Conservation (phyloP, 2,329 filamentous ascomycete genomes). For the Xylaria sp. region DNA sequence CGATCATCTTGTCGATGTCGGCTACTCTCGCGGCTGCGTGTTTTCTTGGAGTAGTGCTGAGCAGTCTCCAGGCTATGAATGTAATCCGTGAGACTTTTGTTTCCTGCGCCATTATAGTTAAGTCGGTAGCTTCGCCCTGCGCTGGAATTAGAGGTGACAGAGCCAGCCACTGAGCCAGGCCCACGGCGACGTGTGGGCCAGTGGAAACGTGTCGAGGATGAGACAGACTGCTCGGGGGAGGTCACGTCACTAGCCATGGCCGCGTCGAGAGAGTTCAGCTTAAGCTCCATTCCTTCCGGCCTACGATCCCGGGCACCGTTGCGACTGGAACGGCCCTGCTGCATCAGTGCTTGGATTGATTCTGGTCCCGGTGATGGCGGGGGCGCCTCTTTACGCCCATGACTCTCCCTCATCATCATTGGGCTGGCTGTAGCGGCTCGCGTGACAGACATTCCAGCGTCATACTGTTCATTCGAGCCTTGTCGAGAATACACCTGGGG, state of each 20-base stretch:
- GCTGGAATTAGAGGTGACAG: constrained; percentile 66
- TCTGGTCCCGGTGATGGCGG: constrained; percentile 76
- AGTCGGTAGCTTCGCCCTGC: constrained; percentile 61
- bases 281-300: constrained; percentile 73
- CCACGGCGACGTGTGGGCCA: constrained; percentile 65
- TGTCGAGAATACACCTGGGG: constrained; percentile 51
- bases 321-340: constrained; percentile 66
- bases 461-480: constrained; percentile 56
- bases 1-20: constrained; percentile 57
- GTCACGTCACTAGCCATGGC: constrained; percentile 63
- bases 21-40: constrained; percentile 66
- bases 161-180: constrained; percentile 66
- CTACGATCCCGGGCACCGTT: constrained; percentile 83
- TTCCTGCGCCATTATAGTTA: constrained; percentile 52
- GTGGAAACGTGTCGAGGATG: constrained; percentile 64
- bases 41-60: constrained; percentile 67
- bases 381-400: constrained; percentile 59
- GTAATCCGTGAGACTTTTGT: constrained; percentile 80
- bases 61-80: constrained; percentile 87
- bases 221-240: constrained; percentile 65
- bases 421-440: constrained; percentile 75
- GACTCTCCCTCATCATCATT: constrained; percentile 67
- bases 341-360: constrained; percentile 70
- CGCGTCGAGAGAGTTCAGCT: constrained; percentile 68
- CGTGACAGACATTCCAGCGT: constrained; percentile 60